Conservation (phyloP, 305 asterid species). For the Ajuga reptans region DNA sequence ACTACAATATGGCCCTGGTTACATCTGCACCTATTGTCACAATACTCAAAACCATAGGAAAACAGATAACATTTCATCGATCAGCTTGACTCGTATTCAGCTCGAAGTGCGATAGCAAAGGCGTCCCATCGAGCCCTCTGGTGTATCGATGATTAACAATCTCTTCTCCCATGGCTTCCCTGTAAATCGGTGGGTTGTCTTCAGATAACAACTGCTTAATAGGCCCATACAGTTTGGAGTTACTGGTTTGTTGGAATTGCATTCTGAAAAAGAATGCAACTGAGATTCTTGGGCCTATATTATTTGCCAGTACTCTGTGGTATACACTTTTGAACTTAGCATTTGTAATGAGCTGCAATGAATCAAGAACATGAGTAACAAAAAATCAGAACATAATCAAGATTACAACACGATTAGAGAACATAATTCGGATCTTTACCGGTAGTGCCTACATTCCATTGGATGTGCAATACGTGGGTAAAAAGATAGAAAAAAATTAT, state of each 20-base stretch:
- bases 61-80: too few relatives aligned
- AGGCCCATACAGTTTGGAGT: slow-evolving; percentile 21
- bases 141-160: slow-evolving; percentile 10
- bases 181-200: slow-evolving; percentile 34
- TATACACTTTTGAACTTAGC: slow-evolving; percentile 40
- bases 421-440: too few relatives aligned
- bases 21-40: too few relatives aligned
- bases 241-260: slow-evolving; percentile 25
- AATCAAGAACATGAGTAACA: too few relatives aligned
- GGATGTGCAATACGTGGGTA: too few relatives aligned
- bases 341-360: slow-evolving; percentile 42
- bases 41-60: too few relatives aligned
- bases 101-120: slow-evolving; percentile 29
- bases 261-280: slow-evolving; percentile 39
- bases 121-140: slow-evolving; percentile 32
- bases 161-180: slow-evolving; percentile 31
- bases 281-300: slow-evolving; percentile 40
- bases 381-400: not conserved
- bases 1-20: too few relatives aligned
- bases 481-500: too few relatives aligned
- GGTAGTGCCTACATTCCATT: too few relatives aligned
- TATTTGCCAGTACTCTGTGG: slow-evolving; percentile 40
- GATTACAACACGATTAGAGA: too few relatives aligned
- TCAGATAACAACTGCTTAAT: slow-evolving; percentile 32
- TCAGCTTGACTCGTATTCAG: not conserved